Evolutionary conservation across 2,329 filamentous ascomycete species (phyloP).

Genomic region (Byssoonygena ceratinophila): DNA sequence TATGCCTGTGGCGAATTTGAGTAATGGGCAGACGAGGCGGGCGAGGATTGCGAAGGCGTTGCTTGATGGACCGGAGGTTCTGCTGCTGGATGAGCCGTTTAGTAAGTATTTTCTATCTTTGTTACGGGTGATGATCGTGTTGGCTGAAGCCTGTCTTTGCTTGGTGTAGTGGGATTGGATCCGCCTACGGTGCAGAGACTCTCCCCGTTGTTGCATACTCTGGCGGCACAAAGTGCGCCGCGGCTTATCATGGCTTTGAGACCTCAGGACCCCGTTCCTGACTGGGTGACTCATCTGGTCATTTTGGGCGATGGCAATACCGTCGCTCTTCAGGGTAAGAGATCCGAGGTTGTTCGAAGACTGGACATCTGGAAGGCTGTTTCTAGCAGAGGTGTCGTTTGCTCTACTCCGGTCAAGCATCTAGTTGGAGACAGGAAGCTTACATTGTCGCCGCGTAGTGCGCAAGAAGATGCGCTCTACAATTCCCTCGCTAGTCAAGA

Average conservation of each 20-base stretch:
- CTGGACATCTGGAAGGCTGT: slow-evolving; percentile 26
- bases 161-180: slow-evolving; percentile 69
- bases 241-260: slow-evolving; percentile 66
- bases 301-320: slow-evolving; percentile 59
- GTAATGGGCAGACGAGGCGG: slow-evolving; percentile 82
- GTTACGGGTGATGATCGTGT: background rate
- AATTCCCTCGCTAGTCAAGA: slow-evolving; percentile 13
- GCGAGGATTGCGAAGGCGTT: slow-evolving; percentile 82
- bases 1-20: slow-evolving; percentile 79
- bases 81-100: slow-evolving; percentile 87
- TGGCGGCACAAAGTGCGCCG: slow-evolving; percentile 58
- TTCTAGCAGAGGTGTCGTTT: background rate
- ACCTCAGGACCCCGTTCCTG: slow-evolving; percentile 75
- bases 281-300: slow-evolving; percentile 80
- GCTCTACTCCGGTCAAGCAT: slow-evolving; percentile 10
- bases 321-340: slow-evolving; percentile 55
- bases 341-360: slow-evolving; percentile 47
- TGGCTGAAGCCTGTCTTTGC: slow-evolving; percentile 15
- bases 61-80: slow-evolving; percentile 63
- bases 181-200: slow-evolving; percentile 65
- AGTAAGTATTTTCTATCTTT: slow-evolving; percentile 37
- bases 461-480: slow-evolving; percentile 8
- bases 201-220: slow-evolving; percentile 56
- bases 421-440: slow-evolving; percentile 19
- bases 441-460: slow-evolving; percentile 22